Conservation (phyloP, 257 asterid species). For the Avicennia marina region DNA sequence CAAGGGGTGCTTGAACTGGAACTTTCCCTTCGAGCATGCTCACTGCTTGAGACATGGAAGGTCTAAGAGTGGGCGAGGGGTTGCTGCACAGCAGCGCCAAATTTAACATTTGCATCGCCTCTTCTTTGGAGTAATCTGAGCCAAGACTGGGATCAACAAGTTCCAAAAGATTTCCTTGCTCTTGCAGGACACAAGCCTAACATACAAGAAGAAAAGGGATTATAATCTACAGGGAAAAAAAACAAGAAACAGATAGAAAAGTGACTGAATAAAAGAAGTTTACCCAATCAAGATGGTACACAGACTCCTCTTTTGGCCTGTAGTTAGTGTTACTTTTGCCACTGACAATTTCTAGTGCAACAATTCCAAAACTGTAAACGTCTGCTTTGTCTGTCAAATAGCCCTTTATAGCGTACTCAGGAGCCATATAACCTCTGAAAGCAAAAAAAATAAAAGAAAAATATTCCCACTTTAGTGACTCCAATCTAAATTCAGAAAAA, state of each 20-base stretch:
- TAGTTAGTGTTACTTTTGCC: slow-evolving; percentile 60
- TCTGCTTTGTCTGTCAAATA: slow-evolving; percentile 76
- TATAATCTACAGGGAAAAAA: no score
- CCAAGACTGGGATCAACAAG: slow-evolving; percentile 31
- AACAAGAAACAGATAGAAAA: background rate
- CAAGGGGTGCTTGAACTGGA: slow-evolving; percentile 66
- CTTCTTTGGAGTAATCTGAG: slow-evolving; percentile 14
- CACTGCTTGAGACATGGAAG: slow-evolving; percentile 34
- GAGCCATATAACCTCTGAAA: slow-evolving; percentile 78
- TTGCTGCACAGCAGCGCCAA: slow-evolving; percentile 28
- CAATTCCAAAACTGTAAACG: slow-evolving; percentile 72
- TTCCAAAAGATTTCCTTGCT: slow-evolving; percentile 24
- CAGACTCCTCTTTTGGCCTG: slow-evolving; percentile 62
- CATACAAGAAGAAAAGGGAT: background rate
- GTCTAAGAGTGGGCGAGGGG: slow-evolving; percentile 19
- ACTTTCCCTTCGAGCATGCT: slow-evolving; percentile 32
- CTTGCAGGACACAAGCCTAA: slow-evolving; percentile 26
- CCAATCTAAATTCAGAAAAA: no score
- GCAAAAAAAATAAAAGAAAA: background rate
- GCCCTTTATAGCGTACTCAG: slow-evolving; percentile 81
- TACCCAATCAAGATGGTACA: slow-evolving; percentile 78
- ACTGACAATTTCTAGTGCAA: slow-evolving; percentile 60
- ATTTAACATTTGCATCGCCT: slow-evolving; percentile 18
- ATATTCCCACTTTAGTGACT: no score
- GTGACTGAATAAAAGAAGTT: slow-evolving; percentile 4